Base-by-base conservation (phyloP, 139 green algal genomes). In the Tetradesmus obliquus region DNA sequence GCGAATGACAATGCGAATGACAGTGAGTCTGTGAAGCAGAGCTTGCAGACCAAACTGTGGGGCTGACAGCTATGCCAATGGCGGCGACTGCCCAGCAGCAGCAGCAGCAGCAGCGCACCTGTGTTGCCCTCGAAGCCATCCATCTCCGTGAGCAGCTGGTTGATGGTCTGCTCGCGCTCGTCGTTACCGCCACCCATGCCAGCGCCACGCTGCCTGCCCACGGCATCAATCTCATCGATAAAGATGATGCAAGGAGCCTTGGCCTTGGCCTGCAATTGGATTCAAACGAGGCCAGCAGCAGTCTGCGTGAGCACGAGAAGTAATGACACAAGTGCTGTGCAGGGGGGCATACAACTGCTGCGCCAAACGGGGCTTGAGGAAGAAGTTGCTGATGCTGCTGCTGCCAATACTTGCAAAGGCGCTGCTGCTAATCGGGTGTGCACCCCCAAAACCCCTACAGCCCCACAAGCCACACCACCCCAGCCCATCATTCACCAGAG, bases 181-280 rank as follows among this genome's bases (percentile, higher is more conserved):
- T 99, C 98, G 88, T 99, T 99, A 93, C 98, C 98, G 81, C 98
- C 98, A 72, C 98, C 98, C 90, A 99, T 96, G 83, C 98, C 97
- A 74, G 98, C 98, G 62, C 98, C 98, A 86, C 98, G 96, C 84
- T 98, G 97, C 79, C 98, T 96, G 90, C 98, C 98, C 3, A 99
- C 98, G 66, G 98, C 98, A 94, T 99, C 98, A 91, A 99, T 99
- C 96, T 99, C 98, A 95, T 99, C 98, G 62, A 99, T 98, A 95
- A 99, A 99, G 79, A 99, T 94, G 92, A 99, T 99, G 97, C 98
- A 99, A 9, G 98, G 98, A 0, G 98, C 98, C 94, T 99, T 99
- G 93, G 98, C 96, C 95, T 99, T 99, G 71, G 98, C 98, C 86
- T 90, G 86, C 69, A 55, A n/a, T 3, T 32, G n/a, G n/a, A 45